Evolutionary conservation across 208 protist genomes (phyloP).

Genomic region (Vickermania ingenoplastis): DNA sequence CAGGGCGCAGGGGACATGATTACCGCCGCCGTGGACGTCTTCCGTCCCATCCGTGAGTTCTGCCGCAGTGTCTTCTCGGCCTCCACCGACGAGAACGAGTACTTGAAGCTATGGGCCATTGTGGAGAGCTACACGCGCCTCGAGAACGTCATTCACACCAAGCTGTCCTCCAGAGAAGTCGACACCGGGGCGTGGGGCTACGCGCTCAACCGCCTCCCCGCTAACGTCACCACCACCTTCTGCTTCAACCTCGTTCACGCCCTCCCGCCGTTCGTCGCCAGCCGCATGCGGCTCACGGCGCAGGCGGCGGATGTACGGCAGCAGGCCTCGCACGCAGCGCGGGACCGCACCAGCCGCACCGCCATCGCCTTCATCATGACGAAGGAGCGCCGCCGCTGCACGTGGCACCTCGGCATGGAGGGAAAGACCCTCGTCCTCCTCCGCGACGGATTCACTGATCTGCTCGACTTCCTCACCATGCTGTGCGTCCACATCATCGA

Average conservation of each 20-base stretch:
- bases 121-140: constrained; percentile 72
- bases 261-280: constrained; percentile 73
- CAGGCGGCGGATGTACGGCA: constrained; percentile 56
- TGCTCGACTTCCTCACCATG: constrained; percentile 85
- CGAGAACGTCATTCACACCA: constrained; percentile 82
- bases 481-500: constrained; percentile 87
- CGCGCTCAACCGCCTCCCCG: constrained; percentile 63
- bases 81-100: constrained; percentile 54
- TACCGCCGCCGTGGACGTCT: constrained; percentile 49
- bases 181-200: constrained; percentile 85
- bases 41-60: constrained; percentile 66
- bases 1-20: constrained; percentile 59
- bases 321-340: constrained; percentile 8
- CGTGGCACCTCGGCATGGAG: constrained; percentile 80
- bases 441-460: constrained; percentile 78
- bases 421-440: constrained; percentile 81
- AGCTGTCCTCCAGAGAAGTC: constrained; percentile 54
- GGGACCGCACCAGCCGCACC: constrained; percentile 17
- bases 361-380: constrained; percentile 62
- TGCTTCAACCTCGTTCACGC: constrained; percentile 74
- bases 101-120: constrained; percentile 73
- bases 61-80: constrained; percentile 73
- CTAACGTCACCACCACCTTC: constrained; percentile 76
- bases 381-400: constrained; percentile 78
- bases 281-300: constrained; percentile 57